Conservation (phyloP, 176 grass and related monocot genomes). For the Oryza brachyantha region DNA sequence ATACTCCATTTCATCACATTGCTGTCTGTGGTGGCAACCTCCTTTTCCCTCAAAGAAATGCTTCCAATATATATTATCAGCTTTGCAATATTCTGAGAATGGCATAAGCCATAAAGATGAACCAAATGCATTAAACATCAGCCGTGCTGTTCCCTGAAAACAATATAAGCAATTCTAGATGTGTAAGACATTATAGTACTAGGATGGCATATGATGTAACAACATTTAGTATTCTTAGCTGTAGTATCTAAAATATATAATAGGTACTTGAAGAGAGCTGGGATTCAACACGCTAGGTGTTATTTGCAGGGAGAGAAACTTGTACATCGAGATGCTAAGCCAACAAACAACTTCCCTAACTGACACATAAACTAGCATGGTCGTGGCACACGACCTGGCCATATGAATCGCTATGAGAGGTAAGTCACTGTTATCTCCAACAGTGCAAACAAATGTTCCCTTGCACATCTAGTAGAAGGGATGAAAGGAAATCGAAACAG, state of each 20-base stretch:
- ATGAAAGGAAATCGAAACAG: neutral
- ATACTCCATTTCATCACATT: constrained; percentile 84
- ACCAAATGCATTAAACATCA: constrained; percentile 92
- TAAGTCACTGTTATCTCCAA: neutral
- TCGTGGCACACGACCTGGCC: neutral
- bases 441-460: neutral
- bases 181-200: neutral
- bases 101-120: constrained; percentile 91
- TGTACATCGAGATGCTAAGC: neutral
- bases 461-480: neutral
- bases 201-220: constrained; percentile 4
- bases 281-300: neutral
- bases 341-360: neutral
- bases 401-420: neutral
- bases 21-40: constrained; percentile 51
- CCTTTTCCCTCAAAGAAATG: constrained; percentile 76
- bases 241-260: constrained; percentile 20
- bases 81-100: constrained; percentile 89
- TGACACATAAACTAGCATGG: neutral
- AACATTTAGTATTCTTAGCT: neutral
- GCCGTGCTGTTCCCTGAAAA: constrained; percentile 79
- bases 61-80: constrained; percentile 97
- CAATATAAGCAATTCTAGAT: constrained; percentile 28
- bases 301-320: neutral
- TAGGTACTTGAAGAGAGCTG: no score